Base-by-base conservation (phyloP, 495 filamentous ascomycete species). In the Talaromyces liani region DNA sequence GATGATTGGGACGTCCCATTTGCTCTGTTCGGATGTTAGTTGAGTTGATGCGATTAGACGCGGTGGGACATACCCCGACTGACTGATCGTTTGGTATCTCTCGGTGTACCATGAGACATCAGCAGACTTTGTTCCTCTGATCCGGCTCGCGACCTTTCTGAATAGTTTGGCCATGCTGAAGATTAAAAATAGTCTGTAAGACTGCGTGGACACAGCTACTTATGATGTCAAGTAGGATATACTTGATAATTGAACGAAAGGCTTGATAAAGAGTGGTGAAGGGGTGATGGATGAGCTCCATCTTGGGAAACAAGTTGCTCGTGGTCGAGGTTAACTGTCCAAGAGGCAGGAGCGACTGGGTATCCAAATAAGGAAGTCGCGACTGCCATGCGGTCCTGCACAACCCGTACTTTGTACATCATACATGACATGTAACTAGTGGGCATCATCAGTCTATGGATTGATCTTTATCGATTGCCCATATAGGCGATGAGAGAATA, bases 211-310 rank as follows among this genome's bases (percentile, higher is more conserved):
- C 45, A 45, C 39, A 20, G 45, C 45, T 49, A 20, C 16, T 20
- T 49, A 29, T 54, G 49, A 54, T 56, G 27, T 56, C 53, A 25
- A 56, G 53, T 56, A 56, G 5, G 27, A 56, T 25, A 56, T 56
- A 60, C 33, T 39, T 49, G 45, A 49, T 49, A 49, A 12, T 45
- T 18, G 45, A 49, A 49, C 45, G 45, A 20, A n/a, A 45, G 39
- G n/a, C 39, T 5, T 9, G 45, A 49, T n/a, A n/a, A 5, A 36
- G 9, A 36, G 33, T 45, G 39, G 2, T 20, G 45, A 3, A 18
- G 45, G 41, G 9, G 29, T 45, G 39, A 8, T 20, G 45, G 5
- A 18, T 24, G 45, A 20, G 45, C 0, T 49, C 45, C 45, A 22
- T 49, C n/a, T 22, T 49, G 45, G 34, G 0, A 47, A 20, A 10